Percentiles rank a stretch among this genome's conserved stretches.
Conservation (phyloP, 345 rosid species). For the Euphorbia tirucalli region DNA sequence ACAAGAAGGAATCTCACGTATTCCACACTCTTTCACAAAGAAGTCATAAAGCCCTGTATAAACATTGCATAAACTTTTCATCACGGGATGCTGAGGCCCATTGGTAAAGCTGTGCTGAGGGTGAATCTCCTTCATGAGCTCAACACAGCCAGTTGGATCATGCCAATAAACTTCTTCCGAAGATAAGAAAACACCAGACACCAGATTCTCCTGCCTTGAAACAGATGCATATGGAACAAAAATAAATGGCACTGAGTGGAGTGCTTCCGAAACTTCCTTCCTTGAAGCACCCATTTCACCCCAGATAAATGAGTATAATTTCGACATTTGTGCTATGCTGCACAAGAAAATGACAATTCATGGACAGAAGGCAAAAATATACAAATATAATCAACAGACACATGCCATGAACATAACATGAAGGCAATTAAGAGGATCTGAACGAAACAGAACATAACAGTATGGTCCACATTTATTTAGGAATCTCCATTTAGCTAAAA, state of each 20-base stretch:
- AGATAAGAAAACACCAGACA: conserved; percentile 61
- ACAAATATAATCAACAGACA: neutral
- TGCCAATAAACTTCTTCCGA: conserved; percentile 73
- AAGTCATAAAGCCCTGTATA: conserved; percentile 85
- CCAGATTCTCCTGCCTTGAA: conserved; percentile 43
- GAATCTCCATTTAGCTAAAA: neutral
- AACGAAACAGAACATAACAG: neutral
- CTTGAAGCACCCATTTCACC: conserved; percentile 53
- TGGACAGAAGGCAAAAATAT: neutral
- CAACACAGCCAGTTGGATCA: conserved; percentile 66
- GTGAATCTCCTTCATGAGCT: conserved; percentile 46
- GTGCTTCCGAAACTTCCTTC: conserved; percentile 48
- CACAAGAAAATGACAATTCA: conserved; percentile 25
- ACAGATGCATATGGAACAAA: conserved; percentile 62
- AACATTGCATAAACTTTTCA: conserved; percentile 58
- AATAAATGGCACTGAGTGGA: conserved; percentile 51
- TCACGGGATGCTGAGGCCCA: conserved; percentile 29
- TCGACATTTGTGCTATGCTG: conserved; percentile 79
- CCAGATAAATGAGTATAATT: conserved; percentile 71
- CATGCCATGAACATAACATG: neutral
- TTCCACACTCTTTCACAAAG: conserved; percentile 74
- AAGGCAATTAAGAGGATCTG: neutral
- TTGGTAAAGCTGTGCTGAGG: conserved; percentile 31
- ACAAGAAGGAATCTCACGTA: conserved; percentile 63
- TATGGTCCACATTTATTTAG: neutral